Base-by-base conservation (phyloP, 805 yeast species). In the Zygoascus tannicola region DNA sequence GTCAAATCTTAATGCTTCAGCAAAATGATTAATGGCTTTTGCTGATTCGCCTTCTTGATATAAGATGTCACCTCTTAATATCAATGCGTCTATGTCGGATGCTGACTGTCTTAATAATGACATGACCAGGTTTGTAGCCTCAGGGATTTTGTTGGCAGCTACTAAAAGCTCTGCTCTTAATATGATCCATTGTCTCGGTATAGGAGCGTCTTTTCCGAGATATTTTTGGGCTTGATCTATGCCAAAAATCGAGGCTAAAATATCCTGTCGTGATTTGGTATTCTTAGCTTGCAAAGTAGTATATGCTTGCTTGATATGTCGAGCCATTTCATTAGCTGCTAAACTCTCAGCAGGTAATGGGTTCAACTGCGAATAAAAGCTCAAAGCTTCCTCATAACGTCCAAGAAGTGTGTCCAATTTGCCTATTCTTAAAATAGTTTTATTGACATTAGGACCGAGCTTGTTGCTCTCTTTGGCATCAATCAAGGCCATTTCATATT, bases 1-100 rank as follows among this genome's bases (percentile, higher is more conserved):
- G 42, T 68, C 71, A 35, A 59, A 56, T 33, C 67, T 59, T 44
- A 67, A 53, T 1, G 71, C 72, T 46, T 63, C 67, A 33, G 51
- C 48, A 49, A 63, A 65, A 45, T 68, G 71, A 1, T 58, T 56
- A 5, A 53, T 50, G 2, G 71, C 67, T 41, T 60, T 53, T 5
- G 58, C 56, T 21, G 54, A 55, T 16, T 68, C 72, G 32, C 70
- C 71, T 42, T 61, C 57, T 18, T 53, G 53, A 49, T 63, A 62
- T 35, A 47, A 30, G 2, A 63, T 53, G 32, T 52, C 48, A 7
- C 69, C 72, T 3, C 72, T 60, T 33, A 68, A 53, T 2, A 58
- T 55, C 23, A 67, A 57, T 0, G 69, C 68, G 22, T 64, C 68
- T 10, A 70, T 64, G 37, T 69, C 66, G 32, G 55, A 55, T 7